Conservation (phyloP, 306 rosid genomes). For the Begonia peltatifolia region DNA sequence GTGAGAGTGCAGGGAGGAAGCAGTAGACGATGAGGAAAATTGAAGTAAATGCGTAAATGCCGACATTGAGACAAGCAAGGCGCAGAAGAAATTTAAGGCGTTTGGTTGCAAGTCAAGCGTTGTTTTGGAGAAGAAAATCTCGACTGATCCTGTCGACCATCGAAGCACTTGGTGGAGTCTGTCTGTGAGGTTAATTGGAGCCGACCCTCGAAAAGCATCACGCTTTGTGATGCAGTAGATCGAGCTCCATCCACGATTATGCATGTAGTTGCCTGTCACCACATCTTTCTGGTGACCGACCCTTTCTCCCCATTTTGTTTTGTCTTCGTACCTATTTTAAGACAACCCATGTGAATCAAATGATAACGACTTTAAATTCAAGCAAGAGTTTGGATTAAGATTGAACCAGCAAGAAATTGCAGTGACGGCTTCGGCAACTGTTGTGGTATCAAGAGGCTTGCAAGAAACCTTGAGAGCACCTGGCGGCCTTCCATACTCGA, state of each 20-base stretch:
- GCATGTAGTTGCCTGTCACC: constrained; percentile 45
- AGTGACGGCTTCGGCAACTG: constrained; percentile 74
- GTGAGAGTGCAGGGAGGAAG: constrained; percentile 48
- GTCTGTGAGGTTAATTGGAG: constrained; percentile 45
- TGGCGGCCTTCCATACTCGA: constrained; percentile 63
- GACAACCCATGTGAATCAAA: background rate
- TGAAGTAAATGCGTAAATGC: constrained; percentile 42
- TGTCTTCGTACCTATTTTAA: constrained; percentile 32
- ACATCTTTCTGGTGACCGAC: constrained; percentile 41
- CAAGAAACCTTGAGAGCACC: constrained; percentile 64
- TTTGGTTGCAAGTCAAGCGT: constrained; percentile 23
- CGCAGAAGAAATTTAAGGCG: constrained; percentile 30
- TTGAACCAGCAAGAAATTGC: constrained; percentile 74
- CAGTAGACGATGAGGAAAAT: constrained; percentile 39
- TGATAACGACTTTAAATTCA: background rate
- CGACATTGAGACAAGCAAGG: constrained; percentile 33
- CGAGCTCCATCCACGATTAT: constrained; percentile 43
- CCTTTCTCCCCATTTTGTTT: constrained; percentile 43
- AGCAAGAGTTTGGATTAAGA: background rate
- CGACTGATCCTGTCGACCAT: constrained; percentile 45
- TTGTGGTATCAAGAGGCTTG: constrained; percentile 58
- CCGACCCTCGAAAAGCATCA: constrained; percentile 41
- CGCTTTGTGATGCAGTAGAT: constrained; percentile 38
- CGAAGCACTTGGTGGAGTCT: constrained; percentile 48
- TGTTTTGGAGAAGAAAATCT: constrained; percentile 46